Evolutionary conservation across 2,329 filamentous ascomycete genomes (phyloP).

Genomic region (Fusarium sambucinum): DNA sequence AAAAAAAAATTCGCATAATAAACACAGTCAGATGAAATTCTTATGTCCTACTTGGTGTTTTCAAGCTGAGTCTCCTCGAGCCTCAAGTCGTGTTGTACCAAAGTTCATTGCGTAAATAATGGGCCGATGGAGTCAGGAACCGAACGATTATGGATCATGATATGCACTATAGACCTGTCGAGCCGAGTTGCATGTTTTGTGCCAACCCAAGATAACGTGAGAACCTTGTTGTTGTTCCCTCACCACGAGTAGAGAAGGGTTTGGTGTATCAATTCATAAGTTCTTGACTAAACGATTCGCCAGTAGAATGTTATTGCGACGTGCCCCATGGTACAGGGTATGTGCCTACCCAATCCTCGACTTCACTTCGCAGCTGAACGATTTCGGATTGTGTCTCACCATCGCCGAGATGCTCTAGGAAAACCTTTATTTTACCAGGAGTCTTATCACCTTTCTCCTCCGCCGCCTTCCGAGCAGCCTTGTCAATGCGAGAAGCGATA

Average conservation of each 20-base stretch:
- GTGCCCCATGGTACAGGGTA: slow-evolving; percentile 77
- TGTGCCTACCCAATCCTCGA: slow-evolving; percentile 82
- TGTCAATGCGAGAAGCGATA: slow-evolving; percentile 82
- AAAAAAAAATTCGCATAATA: neutral
- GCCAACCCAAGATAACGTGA: neutral
- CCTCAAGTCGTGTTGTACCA: slow-evolving; percentile 5
- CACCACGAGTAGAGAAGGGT: slow-evolving; percentile 1
- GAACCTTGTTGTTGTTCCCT: slow-evolving; percentile 2
- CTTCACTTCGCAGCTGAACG: slow-evolving; percentile 77
- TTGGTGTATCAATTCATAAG: neutral
- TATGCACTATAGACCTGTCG: neutral
- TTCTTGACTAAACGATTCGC: neutral
- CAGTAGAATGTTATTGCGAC: slow-evolving; percentile 41
- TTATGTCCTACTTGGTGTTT: slow-evolving; percentile 2
- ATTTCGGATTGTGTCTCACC: slow-evolving; percentile 78
- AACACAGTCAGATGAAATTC: neutral
- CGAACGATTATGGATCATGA: neutral
- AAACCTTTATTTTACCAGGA: slow-evolving; percentile 73
- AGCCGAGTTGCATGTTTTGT: neutral
- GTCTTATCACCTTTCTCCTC: slow-evolving; percentile 75
- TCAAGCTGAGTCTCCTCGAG: neutral
- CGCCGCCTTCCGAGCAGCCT: slow-evolving; percentile 75
- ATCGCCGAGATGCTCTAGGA: slow-evolving; percentile 75
- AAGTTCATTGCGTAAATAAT: neutral
- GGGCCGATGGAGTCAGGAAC: neutral